A percentile compares a stretch with the other conserved stretches of the same genome.
Evolutionary conservation across 2,329 filamentous ascomycete species (phyloP).

Genomic region (Fusarium piperis): DNA sequence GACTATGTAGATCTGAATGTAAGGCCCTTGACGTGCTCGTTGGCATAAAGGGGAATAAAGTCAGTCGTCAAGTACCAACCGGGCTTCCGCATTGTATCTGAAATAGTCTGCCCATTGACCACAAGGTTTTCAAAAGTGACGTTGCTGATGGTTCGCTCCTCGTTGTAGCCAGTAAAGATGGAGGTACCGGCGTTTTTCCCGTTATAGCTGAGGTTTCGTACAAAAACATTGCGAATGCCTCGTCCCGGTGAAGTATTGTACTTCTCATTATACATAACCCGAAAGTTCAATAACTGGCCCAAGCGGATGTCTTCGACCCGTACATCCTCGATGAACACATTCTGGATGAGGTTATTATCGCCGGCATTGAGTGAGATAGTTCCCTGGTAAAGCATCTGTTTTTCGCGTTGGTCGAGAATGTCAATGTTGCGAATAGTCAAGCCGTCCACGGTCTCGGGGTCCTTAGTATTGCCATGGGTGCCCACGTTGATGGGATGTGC

Average conservation of each 20-base stretch:
- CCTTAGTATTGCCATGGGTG: not conserved
- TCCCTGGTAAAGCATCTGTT: conserved; percentile 49
- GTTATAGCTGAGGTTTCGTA: not conserved
- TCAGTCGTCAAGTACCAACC: conserved; percentile 27
- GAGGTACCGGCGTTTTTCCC: not conserved
- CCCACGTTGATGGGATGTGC: not conserved
- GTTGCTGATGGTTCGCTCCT: not conserved
- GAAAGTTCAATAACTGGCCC: not conserved
- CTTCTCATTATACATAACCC: not conserved
- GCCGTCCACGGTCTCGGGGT: conserved; percentile 2
- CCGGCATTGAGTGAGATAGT: conserved; percentile 48
- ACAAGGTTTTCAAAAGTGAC: not conserved
- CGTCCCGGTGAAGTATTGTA: not conserved
- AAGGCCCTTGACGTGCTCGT: conserved; percentile 6
- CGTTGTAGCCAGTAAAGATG: not conserved
- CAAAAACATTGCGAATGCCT: not conserved
- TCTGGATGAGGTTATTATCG: conserved; percentile 46
- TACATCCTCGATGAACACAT: conserved; percentile 43
- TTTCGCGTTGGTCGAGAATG: conserved; percentile 49
- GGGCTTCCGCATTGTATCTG: conserved; percentile 14
- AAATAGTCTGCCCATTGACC: not conserved
- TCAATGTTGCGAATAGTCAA: conserved; percentile 48
- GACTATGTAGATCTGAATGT: not conserved
- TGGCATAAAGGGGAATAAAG: conserved; percentile 20
- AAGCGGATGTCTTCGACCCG: not conserved